Evolutionary conservation across 305 asterid genomes (phyloP).

Genomic region (Petunia hybrid): DNA sequence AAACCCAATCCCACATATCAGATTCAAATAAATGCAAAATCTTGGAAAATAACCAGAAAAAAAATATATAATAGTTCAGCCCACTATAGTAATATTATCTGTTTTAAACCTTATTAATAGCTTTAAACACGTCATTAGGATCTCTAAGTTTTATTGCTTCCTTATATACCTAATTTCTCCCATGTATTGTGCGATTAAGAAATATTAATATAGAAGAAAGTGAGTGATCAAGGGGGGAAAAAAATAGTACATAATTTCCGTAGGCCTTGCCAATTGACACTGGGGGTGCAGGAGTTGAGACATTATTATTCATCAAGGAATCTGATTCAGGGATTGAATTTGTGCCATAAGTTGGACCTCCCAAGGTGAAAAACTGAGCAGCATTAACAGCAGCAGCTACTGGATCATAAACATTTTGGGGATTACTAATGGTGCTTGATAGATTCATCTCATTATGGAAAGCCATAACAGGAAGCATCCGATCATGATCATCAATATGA

Average conservation of each 20-base stretch:
- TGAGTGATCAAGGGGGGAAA: too few relatives aligned
- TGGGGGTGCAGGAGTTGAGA: constrained; percentile 45
- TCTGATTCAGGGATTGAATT: constrained; percentile 46
- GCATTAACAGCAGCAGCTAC: background rate
- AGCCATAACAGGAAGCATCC: constrained; percentile 40
- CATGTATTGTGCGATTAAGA: background rate
- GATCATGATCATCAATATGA: constrained; percentile 28
- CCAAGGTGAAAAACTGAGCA: constrained; percentile 39
- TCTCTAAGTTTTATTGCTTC: background rate
- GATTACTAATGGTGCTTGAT: constrained; percentile 29
- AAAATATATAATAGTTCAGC: background rate
- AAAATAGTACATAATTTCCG: constrained; percentile 34
- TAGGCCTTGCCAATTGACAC: constrained; percentile 44
- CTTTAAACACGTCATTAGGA: background rate
- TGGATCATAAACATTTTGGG: constrained; percentile 36
- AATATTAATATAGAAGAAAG: background rate
- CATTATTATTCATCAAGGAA: constrained; percentile 40
- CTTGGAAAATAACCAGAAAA: background rate
- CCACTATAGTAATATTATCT: background rate
- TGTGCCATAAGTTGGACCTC: constrained; percentile 35
- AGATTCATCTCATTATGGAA: constrained; percentile 24
- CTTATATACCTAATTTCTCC: background rate
- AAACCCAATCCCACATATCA: background rate
- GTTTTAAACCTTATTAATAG: background rate
- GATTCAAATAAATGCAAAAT: too few relatives aligned